Evolutionary conservation across 257 asterid species (phyloP).

Genomic region (Jaltomata sinuosa): DNA sequence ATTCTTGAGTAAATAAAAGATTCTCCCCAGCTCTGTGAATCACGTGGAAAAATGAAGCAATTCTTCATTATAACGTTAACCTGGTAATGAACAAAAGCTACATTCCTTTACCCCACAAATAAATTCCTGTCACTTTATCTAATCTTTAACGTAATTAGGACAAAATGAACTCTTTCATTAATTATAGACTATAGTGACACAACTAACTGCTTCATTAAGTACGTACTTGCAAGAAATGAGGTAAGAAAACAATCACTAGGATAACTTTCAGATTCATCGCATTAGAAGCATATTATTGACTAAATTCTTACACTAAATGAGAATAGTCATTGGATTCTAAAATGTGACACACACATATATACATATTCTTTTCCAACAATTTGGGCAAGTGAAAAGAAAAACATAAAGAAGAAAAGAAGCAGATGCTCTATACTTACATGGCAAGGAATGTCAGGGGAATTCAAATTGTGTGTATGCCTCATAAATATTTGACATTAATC

Average conservation of each 20-base stretch:
- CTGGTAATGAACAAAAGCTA: background rate
- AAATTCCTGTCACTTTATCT: background rate
- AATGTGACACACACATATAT: background rate
- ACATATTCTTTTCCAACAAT: background rate
- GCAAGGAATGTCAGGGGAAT: background rate
- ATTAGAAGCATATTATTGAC: background rate
- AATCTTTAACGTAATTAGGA: background rate
- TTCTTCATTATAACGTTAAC: background rate
- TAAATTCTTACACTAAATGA: background rate
- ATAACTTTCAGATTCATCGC: background rate
- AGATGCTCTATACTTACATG: background rate
- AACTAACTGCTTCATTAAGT: too few species aligned
- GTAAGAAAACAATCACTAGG: background rate
- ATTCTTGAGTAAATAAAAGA: background rate
- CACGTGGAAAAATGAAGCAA: background rate
- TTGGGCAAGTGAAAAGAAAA: background rate
- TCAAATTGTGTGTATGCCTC: background rate
- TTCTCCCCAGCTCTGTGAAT: background rate
- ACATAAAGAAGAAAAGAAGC: background rate
- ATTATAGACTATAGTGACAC: too few species aligned
- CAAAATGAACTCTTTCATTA: background rate
- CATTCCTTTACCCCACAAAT: background rate
- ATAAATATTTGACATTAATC: background rate
- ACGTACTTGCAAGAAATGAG: background rate
- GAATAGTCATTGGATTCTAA: background rate